A percentile compares a stretch with the other conserved stretches of the same genome.
Conservation (phyloP, 176 grass and related monocot species). For the Areca catechu region DNA sequence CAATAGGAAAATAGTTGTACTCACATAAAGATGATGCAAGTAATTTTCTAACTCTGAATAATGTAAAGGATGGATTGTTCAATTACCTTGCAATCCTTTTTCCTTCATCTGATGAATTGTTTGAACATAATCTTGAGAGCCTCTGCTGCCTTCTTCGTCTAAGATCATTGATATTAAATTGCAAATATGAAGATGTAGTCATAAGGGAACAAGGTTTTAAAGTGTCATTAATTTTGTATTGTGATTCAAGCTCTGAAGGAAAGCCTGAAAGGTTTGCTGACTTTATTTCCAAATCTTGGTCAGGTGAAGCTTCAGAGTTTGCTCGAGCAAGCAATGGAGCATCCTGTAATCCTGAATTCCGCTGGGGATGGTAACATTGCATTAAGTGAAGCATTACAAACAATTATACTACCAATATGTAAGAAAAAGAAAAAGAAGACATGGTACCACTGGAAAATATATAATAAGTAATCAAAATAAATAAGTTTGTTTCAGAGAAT, state of each 20-base stretch:
- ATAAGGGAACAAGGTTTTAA: constrained; percentile 32
- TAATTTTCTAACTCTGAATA: too few species aligned
- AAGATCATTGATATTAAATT: constrained; percentile 63
- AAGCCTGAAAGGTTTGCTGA: constrained; percentile 19
- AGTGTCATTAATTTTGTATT: constrained; percentile 22
- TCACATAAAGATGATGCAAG: too few species aligned
- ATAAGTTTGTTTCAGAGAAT: too few species aligned
- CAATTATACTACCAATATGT: too few species aligned
- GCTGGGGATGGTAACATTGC: constrained; percentile 21
- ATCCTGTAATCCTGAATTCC: constrained; percentile 28
- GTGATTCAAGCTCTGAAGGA: constrained; percentile 23
- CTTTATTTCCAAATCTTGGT: constrained; percentile 29
- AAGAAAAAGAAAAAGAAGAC: background rate
- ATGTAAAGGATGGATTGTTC: background rate
- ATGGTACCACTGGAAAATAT: background rate
- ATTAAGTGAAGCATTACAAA: constrained; percentile 7
- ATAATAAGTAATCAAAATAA: background rate
- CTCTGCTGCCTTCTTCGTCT: constrained; percentile 59
- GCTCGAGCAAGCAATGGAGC: background rate
- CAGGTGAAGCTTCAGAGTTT: constrained; percentile 21
- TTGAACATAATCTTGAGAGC: constrained; percentile 32
- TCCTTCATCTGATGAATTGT: constrained; percentile 20
- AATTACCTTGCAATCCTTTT: constrained; percentile 40
- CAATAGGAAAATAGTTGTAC: background rate
- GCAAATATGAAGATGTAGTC: constrained; percentile 36